These are phyloP conservation scores for Taphrina confusa DNA, from an alignment of 1,139 yeast genomes.

Conservation along the genomic window DNA sequence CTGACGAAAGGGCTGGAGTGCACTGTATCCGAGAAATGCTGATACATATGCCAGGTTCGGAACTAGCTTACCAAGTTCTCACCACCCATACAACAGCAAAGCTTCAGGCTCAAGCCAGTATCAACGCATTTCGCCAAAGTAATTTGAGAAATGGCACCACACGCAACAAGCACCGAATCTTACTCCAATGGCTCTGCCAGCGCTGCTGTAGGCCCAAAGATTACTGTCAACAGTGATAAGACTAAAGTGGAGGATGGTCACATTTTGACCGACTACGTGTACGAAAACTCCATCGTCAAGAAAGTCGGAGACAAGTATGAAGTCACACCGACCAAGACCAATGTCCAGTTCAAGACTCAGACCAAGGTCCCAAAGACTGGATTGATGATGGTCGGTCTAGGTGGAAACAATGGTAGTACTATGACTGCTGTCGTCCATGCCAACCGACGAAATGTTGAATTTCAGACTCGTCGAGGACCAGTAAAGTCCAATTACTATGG, in stretches of 20 bases:
- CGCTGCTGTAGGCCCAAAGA: conserved; percentile 57
- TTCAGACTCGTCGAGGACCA: conserved; percentile 79
- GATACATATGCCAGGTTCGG: conserved; percentile 14
- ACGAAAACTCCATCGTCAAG: conserved; percentile 65
- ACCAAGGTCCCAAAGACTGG: conserved; percentile 78
- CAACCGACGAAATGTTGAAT: conserved; percentile 73
- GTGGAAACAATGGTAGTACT: conserved; percentile 96
- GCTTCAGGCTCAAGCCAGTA: conserved; percentile 20
- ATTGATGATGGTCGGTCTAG: conserved; percentile 85
- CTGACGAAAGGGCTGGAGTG: too few species aligned
- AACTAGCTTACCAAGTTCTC: conserved; percentile 29
- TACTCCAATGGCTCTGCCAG: conserved; percentile 43
- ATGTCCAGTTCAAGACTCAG: conserved; percentile 84
- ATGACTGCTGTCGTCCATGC: conserved; percentile 82
- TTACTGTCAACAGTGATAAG: conserved; percentile 44
- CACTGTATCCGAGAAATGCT: too few species aligned
- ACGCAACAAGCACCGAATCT: conserved; percentile 42
- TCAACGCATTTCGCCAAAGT: conserved; percentile 22
- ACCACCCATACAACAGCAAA: conserved; percentile 26
- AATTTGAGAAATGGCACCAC: conserved; percentile 47
- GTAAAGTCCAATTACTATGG: conserved; percentile 88
- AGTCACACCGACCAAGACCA: conserved; percentile 71
- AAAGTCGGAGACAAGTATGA: conserved; percentile 57
- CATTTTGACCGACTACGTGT: conserved; percentile 62
- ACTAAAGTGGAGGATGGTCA: conserved; percentile 56